Evolutionary conservation across 2,329 filamentous ascomycete species (phyloP), one percentile per base, ranked within the genome.

Genomic region (Beauveria sp.): DNA sequence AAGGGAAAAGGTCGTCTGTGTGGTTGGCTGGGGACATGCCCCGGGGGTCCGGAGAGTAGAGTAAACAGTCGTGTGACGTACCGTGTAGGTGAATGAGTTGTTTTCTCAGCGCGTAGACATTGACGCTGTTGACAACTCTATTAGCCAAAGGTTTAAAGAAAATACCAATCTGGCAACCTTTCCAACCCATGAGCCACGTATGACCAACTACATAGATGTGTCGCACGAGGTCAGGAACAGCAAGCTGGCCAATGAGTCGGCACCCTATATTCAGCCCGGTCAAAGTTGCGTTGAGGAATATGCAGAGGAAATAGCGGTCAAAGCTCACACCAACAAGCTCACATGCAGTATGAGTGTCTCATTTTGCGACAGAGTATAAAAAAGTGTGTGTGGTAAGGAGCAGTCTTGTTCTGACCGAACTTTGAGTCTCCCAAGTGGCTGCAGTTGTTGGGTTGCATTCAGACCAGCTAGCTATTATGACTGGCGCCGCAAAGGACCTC

Each of bases 261-360:
- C 41, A 22, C 22, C 34, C 9, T 18, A 22, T 26, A 34, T 30
- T 50, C 55, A 57, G 44, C 44, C 44, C 55, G 34, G 5, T 59
- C 34, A 18, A 26, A 34, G 16, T 41, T 50, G 28, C 46, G 40
- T 48, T 50, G 44, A 41, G 20, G 18, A 41, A 16, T n/a, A 40
- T 57, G 55, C 55, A 52, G 9, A 59, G 18, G 24, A 44, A 59
- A 43, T 51, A 48, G 56, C 56, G 56, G 56, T 59, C 56, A 59
- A 59, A 43, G 14, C 24, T 44, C 2, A 59, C 40, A 44, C 34
- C 18, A 51, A 30, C n/a, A 52, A 34, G 24, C 34, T 30, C 22
- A 58, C 22, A 44, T 59, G 56, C 48, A 34, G 51, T n/a, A 18
- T 37, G 4, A 14, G 9, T 58, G 56, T 59, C 40, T 59, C 48